A percentile compares a stretch with the other conserved stretches of the same genome.
These are phyloP conservation scores for Cladosporium halotolerans DNA, from an alignment of 2,329 filamentous ascomycete genomes.

Conservation along the genomic window DNA sequence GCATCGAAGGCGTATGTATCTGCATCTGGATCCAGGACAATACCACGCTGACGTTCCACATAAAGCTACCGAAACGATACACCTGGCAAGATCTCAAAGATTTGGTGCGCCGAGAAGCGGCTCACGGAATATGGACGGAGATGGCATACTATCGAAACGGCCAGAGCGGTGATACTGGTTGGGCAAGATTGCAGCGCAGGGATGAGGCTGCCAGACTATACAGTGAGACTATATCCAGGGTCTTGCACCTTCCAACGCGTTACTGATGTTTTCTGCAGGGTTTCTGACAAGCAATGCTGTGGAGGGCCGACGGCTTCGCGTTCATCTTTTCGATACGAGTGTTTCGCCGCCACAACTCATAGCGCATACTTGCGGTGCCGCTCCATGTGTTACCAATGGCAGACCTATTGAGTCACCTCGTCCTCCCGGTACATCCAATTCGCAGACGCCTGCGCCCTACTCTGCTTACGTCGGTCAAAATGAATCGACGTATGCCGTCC, in stretches of 20 bases:
- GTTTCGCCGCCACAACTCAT: conserved; percentile 2
- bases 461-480: not conserved
- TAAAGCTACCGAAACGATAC: conserved; percentile 23
- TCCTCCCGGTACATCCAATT: not conserved
- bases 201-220: conserved; percentile 25
- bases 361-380: not conserved
- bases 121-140: conserved; percentile 26
- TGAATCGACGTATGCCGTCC: not conserved
- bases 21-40: not conserved
- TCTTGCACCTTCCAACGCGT: not conserved
- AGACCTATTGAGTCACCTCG: not conserved
- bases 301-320: conserved; percentile 17
- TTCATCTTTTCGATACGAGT: conserved; percentile 27
- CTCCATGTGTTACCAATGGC: not conserved
- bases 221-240: conserved; percentile 14
- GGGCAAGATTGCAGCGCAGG: conserved; percentile 19
- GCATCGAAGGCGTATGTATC: conserved; percentile 8
- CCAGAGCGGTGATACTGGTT: conserved; percentile 16
- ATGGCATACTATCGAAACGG: conserved; percentile 21
- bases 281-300: conserved; percentile 21
- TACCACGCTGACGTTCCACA: not conserved
- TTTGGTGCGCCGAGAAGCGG: conserved; percentile 21
- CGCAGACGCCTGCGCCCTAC: not conserved
- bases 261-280: conserved; percentile 17
- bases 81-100: conserved; percentile 31